These are phyloP conservation scores for Chlorencoelia australis DNA, from an alignment of 2,329 filamentous ascomycete genomes.

Conservation along the genomic window DNA sequence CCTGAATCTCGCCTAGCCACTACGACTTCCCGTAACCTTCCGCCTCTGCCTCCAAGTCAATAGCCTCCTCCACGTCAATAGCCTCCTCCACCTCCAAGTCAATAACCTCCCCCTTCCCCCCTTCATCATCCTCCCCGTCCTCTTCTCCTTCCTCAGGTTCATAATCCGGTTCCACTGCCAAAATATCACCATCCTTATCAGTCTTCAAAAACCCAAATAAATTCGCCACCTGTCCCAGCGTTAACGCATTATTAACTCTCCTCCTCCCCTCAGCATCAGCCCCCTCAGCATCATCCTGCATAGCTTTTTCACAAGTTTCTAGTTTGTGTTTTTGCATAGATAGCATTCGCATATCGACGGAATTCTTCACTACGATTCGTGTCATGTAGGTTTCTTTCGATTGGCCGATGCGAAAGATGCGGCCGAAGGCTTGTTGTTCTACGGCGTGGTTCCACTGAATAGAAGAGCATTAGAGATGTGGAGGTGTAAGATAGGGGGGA, in stretches of 20 bases:
- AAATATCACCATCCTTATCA: conserved; percentile 27
- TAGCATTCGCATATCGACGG: conserved; percentile 48
- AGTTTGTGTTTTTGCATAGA: conserved; percentile 47
- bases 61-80: too few species aligned
- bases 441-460: conserved; percentile 26
- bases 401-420: conserved; percentile 58
- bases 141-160: conserved; percentile 13
- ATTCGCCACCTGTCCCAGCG: conserved; percentile 31
- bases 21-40: too few species aligned
- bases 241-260: conserved; percentile 15
- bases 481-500: too few species aligned
- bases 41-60: too few species aligned
- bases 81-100: too few species aligned
- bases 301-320: conserved; percentile 30
- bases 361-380: conserved; percentile 43
- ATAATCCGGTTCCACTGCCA: conserved; percentile 20
- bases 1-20: too few species aligned
- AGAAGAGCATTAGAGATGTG: not conserved
- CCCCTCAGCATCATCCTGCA: conserved; percentile 13
- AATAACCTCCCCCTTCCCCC: conserved; percentile 47
- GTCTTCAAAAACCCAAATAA: conserved; percentile 35
- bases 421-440: conserved; percentile 52
- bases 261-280: not conserved
- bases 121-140: not conserved
- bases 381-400: conserved; percentile 46